These are phyloP conservation scores for Glycine soja DNA, from an alignment of 306 rosid genomes.

Conservation along the genomic window DNA sequence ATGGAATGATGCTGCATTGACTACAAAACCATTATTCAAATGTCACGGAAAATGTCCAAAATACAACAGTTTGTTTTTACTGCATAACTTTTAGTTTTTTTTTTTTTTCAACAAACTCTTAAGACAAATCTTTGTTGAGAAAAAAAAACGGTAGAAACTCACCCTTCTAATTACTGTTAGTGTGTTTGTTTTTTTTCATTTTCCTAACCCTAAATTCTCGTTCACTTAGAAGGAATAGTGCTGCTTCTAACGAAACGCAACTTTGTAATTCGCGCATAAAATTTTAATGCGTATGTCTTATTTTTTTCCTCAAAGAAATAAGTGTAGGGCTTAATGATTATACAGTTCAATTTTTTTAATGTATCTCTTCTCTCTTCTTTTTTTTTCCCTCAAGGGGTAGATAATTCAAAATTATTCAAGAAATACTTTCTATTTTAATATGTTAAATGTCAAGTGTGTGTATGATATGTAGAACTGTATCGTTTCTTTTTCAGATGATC, in stretches of 20 bases:
- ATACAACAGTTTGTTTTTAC: background rate
- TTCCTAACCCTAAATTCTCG: background rate
- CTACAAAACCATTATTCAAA: slow-evolving; percentile 1
- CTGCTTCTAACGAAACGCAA: no score
- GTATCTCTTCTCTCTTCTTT: no score
- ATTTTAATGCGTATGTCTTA: no score
- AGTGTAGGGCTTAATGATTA: no score
- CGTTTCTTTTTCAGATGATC: background rate
- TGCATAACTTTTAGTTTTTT: background rate
- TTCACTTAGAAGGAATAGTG: background rate
- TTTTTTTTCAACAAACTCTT: background rate
- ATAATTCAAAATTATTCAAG: no score
- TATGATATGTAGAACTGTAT: background rate
- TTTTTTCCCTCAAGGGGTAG: no score
- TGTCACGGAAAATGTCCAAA: background rate
- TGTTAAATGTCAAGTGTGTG: background rate
- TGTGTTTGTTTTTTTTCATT: background rate
- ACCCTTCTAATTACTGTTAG: background rate
- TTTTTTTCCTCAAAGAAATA: no score
- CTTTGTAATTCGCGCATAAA: no score
- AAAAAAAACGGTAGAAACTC: background rate
- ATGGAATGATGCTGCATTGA: slow-evolving; percentile 40
- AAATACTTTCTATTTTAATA: no score
- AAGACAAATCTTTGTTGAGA: no score
- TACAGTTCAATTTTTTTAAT: no score